Conservation (phyloP, 495 filamentous ascomycete species). For the Melanomma pulvis-pyrius region DNA sequence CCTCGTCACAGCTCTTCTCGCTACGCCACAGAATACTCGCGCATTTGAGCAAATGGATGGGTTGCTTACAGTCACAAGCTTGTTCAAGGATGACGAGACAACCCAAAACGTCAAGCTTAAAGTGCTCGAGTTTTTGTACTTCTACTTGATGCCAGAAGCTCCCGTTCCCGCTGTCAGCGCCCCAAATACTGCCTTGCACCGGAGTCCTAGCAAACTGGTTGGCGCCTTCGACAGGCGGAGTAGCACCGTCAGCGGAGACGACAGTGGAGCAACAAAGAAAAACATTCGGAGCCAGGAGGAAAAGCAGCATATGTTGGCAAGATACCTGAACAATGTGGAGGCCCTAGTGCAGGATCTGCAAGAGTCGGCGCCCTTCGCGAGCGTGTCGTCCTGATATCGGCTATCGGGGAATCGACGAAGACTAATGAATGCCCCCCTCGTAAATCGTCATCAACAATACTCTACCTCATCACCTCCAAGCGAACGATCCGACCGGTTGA, state of each 20-base stretch:
- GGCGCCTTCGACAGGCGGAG: constrained; percentile 53
- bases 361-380: constrained; percentile 69
- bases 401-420: neutral
- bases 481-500: no score
- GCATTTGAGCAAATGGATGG: constrained; percentile 93
- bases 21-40: constrained; percentile 80
- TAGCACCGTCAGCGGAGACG: constrained; percentile 47
- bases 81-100: constrained; percentile 85
- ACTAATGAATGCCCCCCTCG: neutral
- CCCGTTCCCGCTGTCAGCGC: constrained; percentile 52
- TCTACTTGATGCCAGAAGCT: constrained; percentile 94
- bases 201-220: constrained; percentile 72
- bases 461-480: neutral
- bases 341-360: constrained; percentile 88
- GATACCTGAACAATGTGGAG: constrained; percentile 86
- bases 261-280: constrained; percentile 43
- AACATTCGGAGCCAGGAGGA: constrained; percentile 75
- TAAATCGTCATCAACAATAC: neutral
- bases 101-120: constrained; percentile 87
- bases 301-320: constrained; percentile 80
- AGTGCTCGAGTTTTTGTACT: constrained; percentile 93
- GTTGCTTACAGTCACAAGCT: constrained; percentile 85
- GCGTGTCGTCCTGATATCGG: constrained; percentile 18
- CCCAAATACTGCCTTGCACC: constrained; percentile 47
- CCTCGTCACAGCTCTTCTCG: constrained; percentile 83